Percentiles rank a stretch among this genome's conserved stretches.
Evolutionary conservation across 306 rosid genomes (phyloP).

Genomic region (Prunus armeniaca): DNA sequence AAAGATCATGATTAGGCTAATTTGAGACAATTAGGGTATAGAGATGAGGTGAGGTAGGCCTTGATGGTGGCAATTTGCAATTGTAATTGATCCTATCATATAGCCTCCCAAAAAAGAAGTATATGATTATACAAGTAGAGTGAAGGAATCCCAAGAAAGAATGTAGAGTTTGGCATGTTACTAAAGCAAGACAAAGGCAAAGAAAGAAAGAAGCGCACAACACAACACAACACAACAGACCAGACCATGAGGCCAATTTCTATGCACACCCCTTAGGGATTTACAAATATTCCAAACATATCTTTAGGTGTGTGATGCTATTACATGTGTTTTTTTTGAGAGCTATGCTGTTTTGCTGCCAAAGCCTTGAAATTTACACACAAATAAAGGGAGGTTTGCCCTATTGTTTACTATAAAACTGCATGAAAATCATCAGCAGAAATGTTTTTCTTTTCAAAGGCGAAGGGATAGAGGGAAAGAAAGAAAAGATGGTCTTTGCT

Average conservation of each 20-base stretch:
- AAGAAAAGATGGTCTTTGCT: slow-evolving; percentile 63
- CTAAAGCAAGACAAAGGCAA: slow-evolving; percentile 61
- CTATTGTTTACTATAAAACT: slow-evolving; percentile 37
- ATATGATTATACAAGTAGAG: slow-evolving; percentile 37
- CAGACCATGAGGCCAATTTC: slow-evolving; percentile 29
- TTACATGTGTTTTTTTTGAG: not conserved
- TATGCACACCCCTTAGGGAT: slow-evolving; percentile 66
- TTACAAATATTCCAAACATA: slow-evolving; percentile 50
- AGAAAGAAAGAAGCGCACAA: slow-evolving; percentile 33
- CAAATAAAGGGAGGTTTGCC: slow-evolving; percentile 13
- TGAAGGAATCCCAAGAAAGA: slow-evolving; percentile 84
- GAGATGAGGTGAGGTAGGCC: slow-evolving; percentile 24
- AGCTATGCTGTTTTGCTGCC: too few species aligned
- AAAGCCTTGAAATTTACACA: slow-evolving; percentile 52
- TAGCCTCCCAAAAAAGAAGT: slow-evolving; percentile 34
- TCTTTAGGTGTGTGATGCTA: slow-evolving; percentile 10
- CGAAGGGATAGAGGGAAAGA: slow-evolving; percentile 38
- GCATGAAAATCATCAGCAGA: slow-evolving; percentile 66
- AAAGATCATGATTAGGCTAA: slow-evolving; percentile 40
- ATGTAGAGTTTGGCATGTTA: slow-evolving; percentile 80
- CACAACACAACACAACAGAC: not conserved
- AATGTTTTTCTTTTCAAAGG: slow-evolving; percentile 34
- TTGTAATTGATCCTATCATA: slow-evolving; percentile 28
- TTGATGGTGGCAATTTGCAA: slow-evolving; percentile 24
- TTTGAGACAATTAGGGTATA: slow-evolving; percentile 31